A percentile compares a stretch with the other conserved stretches of the same genome.
Conservation (phyloP, 495 filamentous ascomycete genomes). For the Podospora conica region DNA sequence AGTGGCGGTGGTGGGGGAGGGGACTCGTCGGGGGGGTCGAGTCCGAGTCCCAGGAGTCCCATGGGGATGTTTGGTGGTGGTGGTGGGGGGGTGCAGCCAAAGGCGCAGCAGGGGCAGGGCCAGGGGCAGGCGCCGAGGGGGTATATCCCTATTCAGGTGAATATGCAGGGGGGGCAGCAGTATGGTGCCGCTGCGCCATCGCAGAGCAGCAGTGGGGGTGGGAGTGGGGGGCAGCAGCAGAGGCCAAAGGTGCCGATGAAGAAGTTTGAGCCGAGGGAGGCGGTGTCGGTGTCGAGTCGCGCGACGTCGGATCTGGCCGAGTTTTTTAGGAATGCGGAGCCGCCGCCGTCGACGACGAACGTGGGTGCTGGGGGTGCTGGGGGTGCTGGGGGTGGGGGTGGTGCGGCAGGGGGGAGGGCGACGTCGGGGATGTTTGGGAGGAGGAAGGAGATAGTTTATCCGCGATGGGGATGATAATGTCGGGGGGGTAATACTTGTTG, state of each 20-base stretch:
- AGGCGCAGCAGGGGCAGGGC: conserved; percentile 26
- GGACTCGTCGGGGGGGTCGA: conserved; percentile 6
- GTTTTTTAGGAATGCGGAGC: conserved; percentile 70
- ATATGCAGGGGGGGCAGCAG: conserved; percentile 28
- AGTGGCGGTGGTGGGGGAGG: no score
- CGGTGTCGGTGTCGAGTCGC: conserved; percentile 30
- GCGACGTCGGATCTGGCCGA: conserved; percentile 70
- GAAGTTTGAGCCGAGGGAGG: conserved; percentile 48
- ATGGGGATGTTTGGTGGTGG: conserved; percentile 12
- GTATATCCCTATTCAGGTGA: conserved; percentile 46
- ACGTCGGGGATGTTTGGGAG: not conserved
- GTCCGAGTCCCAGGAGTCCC: conserved; percentile 14
- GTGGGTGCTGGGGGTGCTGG: no score
- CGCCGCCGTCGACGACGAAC: conserved; percentile 43
- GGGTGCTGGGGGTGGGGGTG: no score
- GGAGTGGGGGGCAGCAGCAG: conserved; percentile 21
- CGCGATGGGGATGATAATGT: no score
- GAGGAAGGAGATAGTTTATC: not conserved
- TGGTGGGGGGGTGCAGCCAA: conserved; percentile 26
- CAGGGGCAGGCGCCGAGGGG: conserved; percentile 25
- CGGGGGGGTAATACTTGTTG: not conserved
- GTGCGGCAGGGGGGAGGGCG: not conserved
- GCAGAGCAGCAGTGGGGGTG: conserved; percentile 10
- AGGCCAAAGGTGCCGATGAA: conserved; percentile 49
- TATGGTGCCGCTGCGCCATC: no score